Evolutionary conservation across 2,329 filamentous ascomycete species (phyloP), one percentile per base, ranked within the genome.

Genomic region (Plenodomus biglobosus): DNA sequence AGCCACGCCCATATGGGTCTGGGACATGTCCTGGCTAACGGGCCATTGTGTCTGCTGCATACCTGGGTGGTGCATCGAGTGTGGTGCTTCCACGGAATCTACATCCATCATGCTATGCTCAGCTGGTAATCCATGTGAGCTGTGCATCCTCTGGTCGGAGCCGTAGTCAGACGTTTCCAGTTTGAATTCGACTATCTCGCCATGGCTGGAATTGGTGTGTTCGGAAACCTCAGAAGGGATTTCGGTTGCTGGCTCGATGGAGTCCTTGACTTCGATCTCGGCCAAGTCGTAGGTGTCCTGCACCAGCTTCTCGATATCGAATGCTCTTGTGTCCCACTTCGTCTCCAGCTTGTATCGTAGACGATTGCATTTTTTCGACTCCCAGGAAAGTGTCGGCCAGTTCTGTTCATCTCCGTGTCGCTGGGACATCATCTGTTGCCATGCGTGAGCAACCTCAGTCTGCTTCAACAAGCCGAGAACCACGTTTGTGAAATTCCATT

Each of bases 401-500:
- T 77, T 72, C 21, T 75, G 71, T 34, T 81, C 79, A 52, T 84
- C 80, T 16, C 80, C 76, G 53, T 85, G 79, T 58, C 82, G 71
- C 22, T 75, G 70, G 35, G 73, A 65, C 47, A 80, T 72, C n/a
- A 85, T 69, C 0, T 76, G 74, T 52, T 84, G 82, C 84, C 85
- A 87, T 3, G 81, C 80, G 42, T 80, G 77, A 53, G 80, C 78
- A 37, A 86, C 80, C 27, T 80, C 76, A 1, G 83, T 80, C 62
- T 87, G 84, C 60, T 86, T 85, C n/a, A 87, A 73, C 10, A 87
- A 73, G 5, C 83, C 84, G 56, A 86, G 85, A 40, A 87, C 80
- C 49, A 87, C 84, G 38, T 85, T 83, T 2, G 83, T 85, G 62
- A 86, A 85, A 73, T 85, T 82, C 85, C 84, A 87, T 58, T 87